These are phyloP conservation scores for Fusarium sp. DNA, from an alignment of 2,329 filamentous ascomycete genomes.

Conservation along the genomic window DNA sequence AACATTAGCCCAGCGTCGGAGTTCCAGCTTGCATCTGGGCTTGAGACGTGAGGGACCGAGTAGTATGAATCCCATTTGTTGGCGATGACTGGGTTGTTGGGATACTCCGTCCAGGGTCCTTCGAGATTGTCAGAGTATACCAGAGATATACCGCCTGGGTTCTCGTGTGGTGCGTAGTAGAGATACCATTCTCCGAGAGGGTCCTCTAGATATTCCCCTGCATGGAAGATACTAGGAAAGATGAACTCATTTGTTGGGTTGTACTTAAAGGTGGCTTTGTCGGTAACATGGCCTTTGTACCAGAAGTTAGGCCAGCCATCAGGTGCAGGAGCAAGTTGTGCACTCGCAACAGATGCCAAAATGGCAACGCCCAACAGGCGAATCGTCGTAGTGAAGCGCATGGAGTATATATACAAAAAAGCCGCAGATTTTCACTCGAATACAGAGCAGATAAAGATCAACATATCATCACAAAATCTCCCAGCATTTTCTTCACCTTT, in stretches of 20 bases:
- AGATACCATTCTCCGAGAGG: constrained; percentile 40
- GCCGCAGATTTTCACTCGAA: accelerated
- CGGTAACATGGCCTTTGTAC: constrained; percentile 34
- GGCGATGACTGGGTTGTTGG: constrained; percentile 1
- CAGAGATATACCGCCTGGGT: constrained; percentile 37
- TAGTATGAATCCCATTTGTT: constrained; percentile 19
- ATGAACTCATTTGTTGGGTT: constrained; percentile 42
- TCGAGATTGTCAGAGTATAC: constrained; percentile 33
- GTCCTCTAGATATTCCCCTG: constrained; percentile 23
- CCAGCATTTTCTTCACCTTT: neutral
- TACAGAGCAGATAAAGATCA: neutral
- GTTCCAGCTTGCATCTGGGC: constrained; percentile 23
- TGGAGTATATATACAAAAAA: neutral
- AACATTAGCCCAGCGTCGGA: neutral
- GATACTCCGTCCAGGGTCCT: constrained; percentile 20
- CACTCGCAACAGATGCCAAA: neutral
- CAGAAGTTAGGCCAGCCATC: constrained; percentile 34
- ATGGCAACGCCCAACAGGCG: neutral
- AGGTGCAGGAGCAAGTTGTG: constrained; percentile 16
- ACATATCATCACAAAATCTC: accelerated
- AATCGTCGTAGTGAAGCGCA: neutral
- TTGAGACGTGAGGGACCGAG: constrained; percentile 27
- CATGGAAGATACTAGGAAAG: constrained; percentile 40
- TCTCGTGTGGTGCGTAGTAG: constrained; percentile 43
- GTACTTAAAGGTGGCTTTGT: constrained; percentile 33